Base-by-base conservation (phyloP, 352 stramenopile genomes). In the Pythium utonaiense region DNA sequence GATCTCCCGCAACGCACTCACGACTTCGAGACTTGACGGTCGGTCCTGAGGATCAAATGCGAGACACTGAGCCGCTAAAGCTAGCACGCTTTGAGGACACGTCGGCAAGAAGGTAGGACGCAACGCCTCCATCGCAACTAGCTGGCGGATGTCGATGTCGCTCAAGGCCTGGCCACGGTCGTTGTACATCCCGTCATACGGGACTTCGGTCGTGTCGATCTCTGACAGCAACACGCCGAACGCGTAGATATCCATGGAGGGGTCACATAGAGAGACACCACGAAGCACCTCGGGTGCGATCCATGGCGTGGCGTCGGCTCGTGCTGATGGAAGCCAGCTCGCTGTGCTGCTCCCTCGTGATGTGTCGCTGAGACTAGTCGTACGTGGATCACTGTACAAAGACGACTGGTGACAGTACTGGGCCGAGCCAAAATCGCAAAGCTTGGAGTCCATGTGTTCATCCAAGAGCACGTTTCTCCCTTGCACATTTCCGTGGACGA, bases 401-500 rank as follows among this genome's bases (percentile, higher is more conserved):
- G 51, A 34, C 9, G 57, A 10, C 21, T 42, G 41, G 16, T 30
- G n/a, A n/a, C 53, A 66, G 54, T 71, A 71, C 64, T 66, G 66
- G 10, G 70, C 69, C 17, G 45, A 70, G 16, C 70, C 70, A 44
- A 77, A 77, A 36, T 77, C 70, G 22, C 62, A 67, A 16, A 77
- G 64, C 55, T 77, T 77, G 41, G 70, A 60, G 38, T 68, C 58
- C 62, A 72, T 64, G 45, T 67, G 50, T 2, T 69, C 62, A 24
- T 62, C 55, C 42, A 77, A 48, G 25, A 77, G 57, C 22, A 77
- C 66, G 44, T 77, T 77, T 24, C 58, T 64, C 22, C 62, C 62
- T 31, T 77, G 69, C 4, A 77, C 51, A 41, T 77, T 69, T 21
- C 70, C 65, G 50, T 77, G 70, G 56, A 77, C 45, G 28, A 77